Evolutionary conservation across 441 rosid genomes (phyloP), one percentile per base, ranked within the genome.

Genomic region (Erodium trifolium): DNA sequence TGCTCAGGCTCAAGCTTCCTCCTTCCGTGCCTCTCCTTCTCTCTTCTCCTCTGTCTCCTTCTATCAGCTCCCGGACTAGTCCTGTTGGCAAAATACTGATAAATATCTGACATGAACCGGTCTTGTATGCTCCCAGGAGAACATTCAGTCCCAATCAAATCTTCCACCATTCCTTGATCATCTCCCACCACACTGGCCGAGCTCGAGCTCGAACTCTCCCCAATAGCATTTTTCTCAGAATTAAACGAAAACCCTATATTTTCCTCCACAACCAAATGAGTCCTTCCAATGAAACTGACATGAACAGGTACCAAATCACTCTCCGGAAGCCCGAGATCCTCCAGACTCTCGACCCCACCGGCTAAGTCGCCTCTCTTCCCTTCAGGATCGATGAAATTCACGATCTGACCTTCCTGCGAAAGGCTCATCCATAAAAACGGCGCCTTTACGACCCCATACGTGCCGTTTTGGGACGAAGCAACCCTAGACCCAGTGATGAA

Each of bases 11-110:
- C 97, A 95, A 92, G 87, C 73, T 79, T 84, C 76, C 74, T 81
- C 82, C 69, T 85, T 10, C 79, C 86, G 69, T 80, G 92, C 86
- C 86, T 88, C 74, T 83, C 93, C 84, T 82, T 88, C 78, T 80
- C 92, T 77, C 85, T 88, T 82, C 83, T 91, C 86, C 85, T 84
- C 75, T 84, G 95, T 79, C 86, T 80, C 87, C 96, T 92, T 73
- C 86, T 77, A 13, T 84, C 94, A 3, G 87, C 83, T 0, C 88
- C 83, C 0, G 93, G 93, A 62, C 92, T 88, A 68, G 73, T 88
- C 81, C 80, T 77, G 77, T 93, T 93, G 0, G 97, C 99, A 41
- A 89, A 85, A 68, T 89, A 87, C 66, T 83, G 79, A 66, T 89
- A 93, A 82, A 89, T 83, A 72, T 93, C 97, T 67, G 84, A 79